phyloP scores from a whole-genome alignment of 1,139 yeast genomes.

The Entelexis sorbosivorans region DNA sequence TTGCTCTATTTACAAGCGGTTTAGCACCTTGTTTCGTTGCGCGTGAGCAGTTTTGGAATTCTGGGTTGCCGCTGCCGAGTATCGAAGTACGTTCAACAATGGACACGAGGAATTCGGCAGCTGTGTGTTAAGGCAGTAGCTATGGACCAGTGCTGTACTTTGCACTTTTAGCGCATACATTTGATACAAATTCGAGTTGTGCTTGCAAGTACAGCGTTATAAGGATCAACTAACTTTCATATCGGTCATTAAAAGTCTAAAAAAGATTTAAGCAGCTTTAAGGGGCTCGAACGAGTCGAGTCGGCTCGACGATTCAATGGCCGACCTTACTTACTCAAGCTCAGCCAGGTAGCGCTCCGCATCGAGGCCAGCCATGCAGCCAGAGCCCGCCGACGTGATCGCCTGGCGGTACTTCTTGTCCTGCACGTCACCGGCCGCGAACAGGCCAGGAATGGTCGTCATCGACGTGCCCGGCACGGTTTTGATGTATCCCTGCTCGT shows the following conservation, averaged over 20 bases:
- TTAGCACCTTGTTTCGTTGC: no score
- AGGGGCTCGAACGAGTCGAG: no score
- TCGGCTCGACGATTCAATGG: neutral
- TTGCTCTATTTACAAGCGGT: no score
- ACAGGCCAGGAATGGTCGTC: conserved; percentile 85
- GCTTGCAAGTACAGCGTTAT: neutral
- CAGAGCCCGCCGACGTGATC: conserved; percentile 96
- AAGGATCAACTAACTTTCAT: neutral
- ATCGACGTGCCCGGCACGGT: conserved; percentile 80
- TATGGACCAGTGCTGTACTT: no score
- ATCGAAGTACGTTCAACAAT: no score
- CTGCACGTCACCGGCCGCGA: conserved; percentile 99
- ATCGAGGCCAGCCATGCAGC: conserved; percentile 98
- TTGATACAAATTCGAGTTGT: no score
- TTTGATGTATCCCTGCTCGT: conserved; percentile 75
- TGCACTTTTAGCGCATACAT: no score
- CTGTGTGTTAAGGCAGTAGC: no score
- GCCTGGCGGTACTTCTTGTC: conserved; percentile 97
- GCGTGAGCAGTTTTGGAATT: no score
- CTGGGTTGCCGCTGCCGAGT: no score
- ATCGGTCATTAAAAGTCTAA: conserved; percentile 5
- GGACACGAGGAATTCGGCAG: no score
- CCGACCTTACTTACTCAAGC: conserved; percentile 35
- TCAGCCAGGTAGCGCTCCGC: conserved; percentile 77
- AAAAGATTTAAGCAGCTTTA: neutral